phyloP scores from a whole-genome alignment of 1,139 yeast species.

The Hemisphaericaspora xylanilytica region DNA sequence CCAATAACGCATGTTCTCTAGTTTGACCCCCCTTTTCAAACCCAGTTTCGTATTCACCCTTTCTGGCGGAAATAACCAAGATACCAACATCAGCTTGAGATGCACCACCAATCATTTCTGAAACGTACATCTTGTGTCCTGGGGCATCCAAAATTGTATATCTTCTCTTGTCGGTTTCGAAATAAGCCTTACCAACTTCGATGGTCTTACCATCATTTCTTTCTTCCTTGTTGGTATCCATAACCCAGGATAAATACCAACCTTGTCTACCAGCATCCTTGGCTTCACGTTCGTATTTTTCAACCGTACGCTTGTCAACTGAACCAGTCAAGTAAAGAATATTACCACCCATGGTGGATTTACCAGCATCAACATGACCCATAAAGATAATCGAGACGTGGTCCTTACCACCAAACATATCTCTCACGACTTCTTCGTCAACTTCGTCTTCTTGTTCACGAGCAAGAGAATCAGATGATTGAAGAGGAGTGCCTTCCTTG shows the following conservation, averaged over 20 bases:
- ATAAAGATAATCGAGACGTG: slow-evolving; percentile 94
- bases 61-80: slow-evolving; percentile 94
- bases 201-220: slow-evolving; percentile 98
- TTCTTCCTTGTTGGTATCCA: slow-evolving; percentile 99
- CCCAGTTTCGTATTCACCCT: slow-evolving; percentile 99
- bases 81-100: slow-evolving; percentile 99
- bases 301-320: slow-evolving; percentile 98
- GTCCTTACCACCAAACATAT: slow-evolving; percentile 95
- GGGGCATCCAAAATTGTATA: slow-evolving; percentile 98
- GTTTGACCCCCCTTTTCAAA: slow-evolving; percentile 99
- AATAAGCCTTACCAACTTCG: slow-evolving; percentile 96
- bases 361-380: slow-evolving; percentile 99
- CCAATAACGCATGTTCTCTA: slow-evolving; percentile 95
- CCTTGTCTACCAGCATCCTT: slow-evolving; percentile 99
- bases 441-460: slow-evolving; percentile 82
- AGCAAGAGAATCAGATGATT: slow-evolving; percentile 47
- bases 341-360: slow-evolving; percentile 99
- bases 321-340: slow-evolving; percentile 89
- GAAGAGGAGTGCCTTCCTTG: slow-evolving; percentile 18
- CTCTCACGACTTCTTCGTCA: slow-evolving; percentile 85
- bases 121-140: slow-evolving; percentile 97
- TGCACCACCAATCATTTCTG: slow-evolving; percentile 99
- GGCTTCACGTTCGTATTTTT: slow-evolving; percentile 96
- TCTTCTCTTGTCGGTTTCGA: slow-evolving; percentile 96
- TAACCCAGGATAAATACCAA: slow-evolving; percentile 98